Evolutionary conservation across 768 basidiomycete species (phyloP), one percentile per base, ranked within the genome.

Genomic region (Lentinula edodes): DNA sequence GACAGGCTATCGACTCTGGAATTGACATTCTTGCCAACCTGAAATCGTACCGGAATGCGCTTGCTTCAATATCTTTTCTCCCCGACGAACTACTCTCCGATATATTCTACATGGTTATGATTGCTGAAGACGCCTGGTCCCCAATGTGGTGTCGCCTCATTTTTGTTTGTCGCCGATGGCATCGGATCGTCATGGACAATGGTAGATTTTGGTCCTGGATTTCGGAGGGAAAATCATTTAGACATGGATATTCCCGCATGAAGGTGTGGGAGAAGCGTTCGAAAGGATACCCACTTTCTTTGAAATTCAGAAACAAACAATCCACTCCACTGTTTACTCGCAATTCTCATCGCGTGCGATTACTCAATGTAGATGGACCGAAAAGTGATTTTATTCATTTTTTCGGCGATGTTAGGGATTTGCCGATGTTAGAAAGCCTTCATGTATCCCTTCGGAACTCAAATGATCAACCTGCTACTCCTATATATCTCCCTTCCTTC

Each of bases 151-250:
- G 20, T 34, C 20, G 16, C 8, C 20, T 59, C 20, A 23, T 59
- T 10, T 34, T 59, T 10, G 45, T 59, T 15, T 59, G 58, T 59
- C 58, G 58, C 34, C 42, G 46, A 34, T 59, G 58, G 58, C 10
- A 59, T 45, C 18, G 43, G 12, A 23, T 59, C 16, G 28, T 23
- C 36, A 45, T 50, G 9, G 28, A 41, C 38, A 15, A 59, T 20
- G 58, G 39, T 8, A 18, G 32, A 38, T 36, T 59, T 32, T 59
- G 58, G 58, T 46, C 58, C 18, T 59, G 48, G 45, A 48, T 59
- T 20, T 42, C 43, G 7, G 58, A 59, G 2, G 3, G 8, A 10
- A 6, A 59, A 15, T 10, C 7, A 3, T 12, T 12, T 10, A 35
- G 5, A n/a, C 4, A 28, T 32, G 6, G 18, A 5, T 10, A 12